phyloP scores from a whole-genome alignment of 805 yeast genomes.

The Yarrowia sp. region DNA sequence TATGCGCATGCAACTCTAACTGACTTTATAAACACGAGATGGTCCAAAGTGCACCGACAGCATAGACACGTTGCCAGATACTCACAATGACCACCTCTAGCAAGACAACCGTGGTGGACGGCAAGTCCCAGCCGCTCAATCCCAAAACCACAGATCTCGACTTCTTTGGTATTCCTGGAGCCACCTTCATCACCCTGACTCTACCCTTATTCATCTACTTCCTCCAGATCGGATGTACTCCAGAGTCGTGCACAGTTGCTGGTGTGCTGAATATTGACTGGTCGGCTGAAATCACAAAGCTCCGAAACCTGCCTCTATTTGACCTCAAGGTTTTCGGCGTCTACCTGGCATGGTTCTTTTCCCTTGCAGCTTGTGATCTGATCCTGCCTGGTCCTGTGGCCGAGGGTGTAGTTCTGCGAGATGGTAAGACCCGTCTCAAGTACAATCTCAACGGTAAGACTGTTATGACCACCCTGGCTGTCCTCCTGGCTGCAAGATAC shows the following conservation, averaged over 20 bases:
- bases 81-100: slow-evolving; percentile 5
- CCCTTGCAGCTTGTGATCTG: slow-evolving; percentile 67
- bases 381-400: slow-evolving; percentile 68
- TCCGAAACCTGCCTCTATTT: slow-evolving; percentile 57
- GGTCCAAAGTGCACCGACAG: neutral
- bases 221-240: slow-evolving; percentile 69
- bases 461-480: slow-evolving; percentile 55
- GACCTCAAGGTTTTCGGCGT: slow-evolving; percentile 47
- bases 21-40: slow-evolving; percentile 17
- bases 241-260: slow-evolving; percentile 50
- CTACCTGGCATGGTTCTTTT: slow-evolving; percentile 75
- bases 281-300: slow-evolving; percentile 42
- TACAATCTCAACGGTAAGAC: slow-evolving; percentile 85
- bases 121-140: slow-evolving; percentile 52
- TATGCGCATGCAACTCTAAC: slow-evolving; percentile 33
- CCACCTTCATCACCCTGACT: slow-evolving; percentile 66
- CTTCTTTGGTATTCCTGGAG: slow-evolving; percentile 82
- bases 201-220: slow-evolving; percentile 69
- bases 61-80: neutral
- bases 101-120: slow-evolving; percentile 5
- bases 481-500: slow-evolving; percentile 59
- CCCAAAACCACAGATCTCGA: slow-evolving; percentile 77
- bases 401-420: slow-evolving; percentile 75
- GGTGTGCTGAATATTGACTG: slow-evolving; percentile 41
- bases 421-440: slow-evolving; percentile 64